A percentile compares a stretch with the other conserved stretches of the same genome.
Conservation (phyloP, 2,329 filamentous ascomycete genomes). For the Magnaporthiopsis incrustans region DNA sequence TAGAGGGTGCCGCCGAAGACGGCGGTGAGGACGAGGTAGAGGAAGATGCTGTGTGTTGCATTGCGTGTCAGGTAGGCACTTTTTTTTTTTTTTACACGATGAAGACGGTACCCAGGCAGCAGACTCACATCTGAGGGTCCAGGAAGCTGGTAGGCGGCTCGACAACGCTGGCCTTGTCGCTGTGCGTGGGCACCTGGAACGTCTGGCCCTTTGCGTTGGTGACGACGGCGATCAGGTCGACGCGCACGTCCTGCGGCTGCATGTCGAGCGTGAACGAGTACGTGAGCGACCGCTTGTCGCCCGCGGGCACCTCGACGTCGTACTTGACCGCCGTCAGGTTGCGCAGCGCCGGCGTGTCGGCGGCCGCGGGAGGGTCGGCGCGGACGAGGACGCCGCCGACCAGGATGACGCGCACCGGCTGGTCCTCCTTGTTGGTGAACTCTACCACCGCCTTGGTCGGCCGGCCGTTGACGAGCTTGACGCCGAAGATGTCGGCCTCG, state of each 20-base stretch:
- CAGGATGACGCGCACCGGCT: slow-evolving; percentile 66
- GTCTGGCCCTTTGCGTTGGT: slow-evolving; percentile 54
- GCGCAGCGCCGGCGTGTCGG: slow-evolving; percentile 51
- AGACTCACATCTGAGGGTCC: slow-evolving; percentile 45
- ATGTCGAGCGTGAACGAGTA: slow-evolving; percentile 87
- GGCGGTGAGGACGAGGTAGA: slow-evolving; percentile 82
- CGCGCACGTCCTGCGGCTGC: slow-evolving; percentile 79
- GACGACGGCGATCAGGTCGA: slow-evolving; percentile 71
- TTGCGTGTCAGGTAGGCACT: too few relatives aligned
- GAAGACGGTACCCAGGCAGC: too few relatives aligned
- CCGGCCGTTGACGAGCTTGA: slow-evolving; percentile 91
- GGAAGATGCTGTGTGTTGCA: slow-evolving; percentile 68
- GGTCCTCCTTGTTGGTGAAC: slow-evolving; percentile 75
- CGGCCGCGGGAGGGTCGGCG: slow-evolving; percentile 41
- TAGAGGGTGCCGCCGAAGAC: slow-evolving; percentile 75
- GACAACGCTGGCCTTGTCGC: slow-evolving; percentile 76
- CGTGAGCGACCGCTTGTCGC: slow-evolving; percentile 66
- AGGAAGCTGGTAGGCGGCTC: slow-evolving; percentile 19
- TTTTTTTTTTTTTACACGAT: too few relatives aligned
- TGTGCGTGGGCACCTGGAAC: slow-evolving; percentile 73
- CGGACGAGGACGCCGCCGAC: slow-evolving; percentile 65
- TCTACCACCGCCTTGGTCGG: slow-evolving; percentile 76
- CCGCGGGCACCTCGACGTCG: slow-evolving; percentile 63
- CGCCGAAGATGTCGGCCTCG: slow-evolving; percentile 77
- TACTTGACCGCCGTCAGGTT: slow-evolving; percentile 79